Percentiles rank a stretch among this genome's conserved stretches.
Evolutionary conservation across 2,329 filamentous ascomycete species (phyloP).

Genomic region (Ascochyta koolunga): DNA sequence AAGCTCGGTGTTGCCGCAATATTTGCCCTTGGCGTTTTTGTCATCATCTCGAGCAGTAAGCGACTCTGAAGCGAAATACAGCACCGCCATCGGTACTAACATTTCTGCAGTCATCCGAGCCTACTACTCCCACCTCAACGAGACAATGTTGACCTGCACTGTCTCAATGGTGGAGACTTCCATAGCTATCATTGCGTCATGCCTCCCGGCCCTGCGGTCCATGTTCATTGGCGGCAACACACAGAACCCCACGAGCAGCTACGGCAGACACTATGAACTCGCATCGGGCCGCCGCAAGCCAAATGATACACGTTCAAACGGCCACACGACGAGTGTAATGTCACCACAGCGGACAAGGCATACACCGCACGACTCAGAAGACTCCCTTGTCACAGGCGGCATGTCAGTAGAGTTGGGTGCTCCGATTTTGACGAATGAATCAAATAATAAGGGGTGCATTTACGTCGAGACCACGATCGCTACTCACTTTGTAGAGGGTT

Average conservation of each 20-base stretch:
- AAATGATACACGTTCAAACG: slow-evolving; percentile 6
- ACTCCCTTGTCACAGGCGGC: slow-evolving; percentile 6
- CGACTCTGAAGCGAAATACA: background rate
- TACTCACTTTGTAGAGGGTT: slow-evolving; percentile 2
- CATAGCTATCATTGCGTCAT: slow-evolving; percentile 51
- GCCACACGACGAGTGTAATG: slow-evolving; percentile 4
- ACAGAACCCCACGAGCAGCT: slow-evolving; percentile 24
- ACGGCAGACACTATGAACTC: slow-evolving; percentile 33
- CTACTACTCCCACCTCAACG: slow-evolving; percentile 26
- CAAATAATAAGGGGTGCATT: background rate
- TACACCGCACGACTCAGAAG: slow-evolving; percentile 11
- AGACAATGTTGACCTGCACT: slow-evolving; percentile 32
- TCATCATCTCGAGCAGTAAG: slow-evolving; percentile 32
- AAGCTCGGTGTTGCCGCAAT: slow-evolving; percentile 29
- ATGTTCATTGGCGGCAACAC: slow-evolving; percentile 26
- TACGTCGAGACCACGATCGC: slow-evolving; percentile 12
- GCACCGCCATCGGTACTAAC: slow-evolving; percentile 1
- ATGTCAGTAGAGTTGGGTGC: background rate
- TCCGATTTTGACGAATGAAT: slow-evolving; percentile 1
- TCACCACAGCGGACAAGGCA: slow-evolving; percentile 4
- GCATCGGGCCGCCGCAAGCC: slow-evolving; percentile 22
- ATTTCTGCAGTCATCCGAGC: slow-evolving; percentile 23
- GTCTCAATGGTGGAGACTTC: slow-evolving; percentile 36
- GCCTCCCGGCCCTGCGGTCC: slow-evolving; percentile 41
- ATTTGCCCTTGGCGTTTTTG: slow-evolving; percentile 33